phyloP scores from a whole-genome alignment of 2,329 filamentous ascomycete genomes.

The Coleophoma crateriformis region DNA sequence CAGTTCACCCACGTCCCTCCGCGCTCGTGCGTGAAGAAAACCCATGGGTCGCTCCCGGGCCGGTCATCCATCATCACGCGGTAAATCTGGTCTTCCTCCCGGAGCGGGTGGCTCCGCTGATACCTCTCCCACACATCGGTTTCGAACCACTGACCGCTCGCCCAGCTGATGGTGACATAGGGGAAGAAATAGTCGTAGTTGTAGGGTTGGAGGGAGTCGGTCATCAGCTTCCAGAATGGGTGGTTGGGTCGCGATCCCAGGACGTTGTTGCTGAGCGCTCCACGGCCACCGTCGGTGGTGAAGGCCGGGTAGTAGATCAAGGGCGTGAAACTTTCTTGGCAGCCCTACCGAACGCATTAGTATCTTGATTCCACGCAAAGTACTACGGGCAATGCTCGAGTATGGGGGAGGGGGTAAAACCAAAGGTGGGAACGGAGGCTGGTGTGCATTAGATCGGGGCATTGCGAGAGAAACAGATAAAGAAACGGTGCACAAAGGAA shows the following conservation, averaged over 20 bases:
- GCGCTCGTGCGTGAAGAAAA: slow-evolving; percentile 24
- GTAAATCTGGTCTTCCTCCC: slow-evolving; percentile 6
- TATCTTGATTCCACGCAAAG: no score
- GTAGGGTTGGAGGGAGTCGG: slow-evolving; percentile 57
- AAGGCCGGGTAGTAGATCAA: slow-evolving; percentile 63
- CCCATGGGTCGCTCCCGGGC: slow-evolving; percentile 18
- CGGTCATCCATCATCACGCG: slow-evolving; percentile 25
- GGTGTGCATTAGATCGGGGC: background rate
- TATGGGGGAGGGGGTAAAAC: background rate
- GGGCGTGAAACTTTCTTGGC: slow-evolving; percentile 60
- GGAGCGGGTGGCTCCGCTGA: slow-evolving; percentile 13
- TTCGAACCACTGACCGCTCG: slow-evolving; percentile 64
- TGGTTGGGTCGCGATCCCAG: slow-evolving; percentile 64
- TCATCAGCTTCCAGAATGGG: slow-evolving; percentile 63
- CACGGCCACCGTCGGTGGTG: slow-evolving; percentile 43
- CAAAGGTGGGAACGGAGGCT: background rate
- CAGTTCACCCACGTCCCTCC: slow-evolving; percentile 25
- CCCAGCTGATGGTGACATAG: slow-evolving; percentile 72
- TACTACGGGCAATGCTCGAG: background rate
- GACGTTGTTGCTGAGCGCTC: slow-evolving; percentile 52
- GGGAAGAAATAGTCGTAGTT: slow-evolving; percentile 64
- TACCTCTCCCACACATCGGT: slow-evolving; percentile 69
- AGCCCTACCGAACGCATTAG: slow-evolving; percentile 42
- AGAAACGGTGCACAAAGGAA: background rate
- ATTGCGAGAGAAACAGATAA: background rate